Evolutionary conservation across 192 early-diverging fungal genomes (phyloP), one percentile per base, ranked within the genome.

Genomic region (Mortierella antarctica): DNA sequence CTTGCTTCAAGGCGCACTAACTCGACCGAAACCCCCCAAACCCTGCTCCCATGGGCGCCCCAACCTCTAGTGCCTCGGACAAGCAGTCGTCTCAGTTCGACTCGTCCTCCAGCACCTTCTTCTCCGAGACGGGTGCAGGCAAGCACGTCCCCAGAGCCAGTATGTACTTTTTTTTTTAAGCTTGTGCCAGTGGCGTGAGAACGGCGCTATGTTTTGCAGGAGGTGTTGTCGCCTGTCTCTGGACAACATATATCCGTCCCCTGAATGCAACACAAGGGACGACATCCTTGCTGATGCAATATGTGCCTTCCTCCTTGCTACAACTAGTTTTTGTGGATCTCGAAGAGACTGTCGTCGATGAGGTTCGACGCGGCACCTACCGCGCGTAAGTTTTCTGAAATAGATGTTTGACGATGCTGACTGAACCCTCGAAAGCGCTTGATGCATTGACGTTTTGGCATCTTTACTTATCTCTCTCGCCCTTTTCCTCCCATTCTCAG

Each of bases 41-140:
- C n/a, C n/a, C n/a, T n/a, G n/a, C n/a, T 55, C 45, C 17, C 12
- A 7, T 18, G 40, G 6, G 0, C 5, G 50, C 57, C 31, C 64
- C 54, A 51, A 31, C 31, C 2, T 45, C 44, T 58, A 79, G 74
- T 60, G 63, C 88, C 70, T 91, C 91, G 40, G 91, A 93, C 85
- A 94, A 94, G 88, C 89, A 89, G 73, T 92, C 91, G 64, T 86
- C 88, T 48, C 90, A 89, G 53, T 87, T 89, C 65, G 92, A 94
- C 73, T 94, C 96, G 80, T 97, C 96, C 63, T 98, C 95, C 87
- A 95, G 97, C 88, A 99, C 98, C 85, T 99, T 99, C 93, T 99
- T 99, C 92, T 95, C 94, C 61, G 98, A 99, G 90, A 98, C 98
- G 70, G 94, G 95, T 87, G 89, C 94, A 83, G 98, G 98, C 82